Conservation (phyloP, 2,329 filamentous ascomycete species). For the Sporothrix luriei region DNA sequence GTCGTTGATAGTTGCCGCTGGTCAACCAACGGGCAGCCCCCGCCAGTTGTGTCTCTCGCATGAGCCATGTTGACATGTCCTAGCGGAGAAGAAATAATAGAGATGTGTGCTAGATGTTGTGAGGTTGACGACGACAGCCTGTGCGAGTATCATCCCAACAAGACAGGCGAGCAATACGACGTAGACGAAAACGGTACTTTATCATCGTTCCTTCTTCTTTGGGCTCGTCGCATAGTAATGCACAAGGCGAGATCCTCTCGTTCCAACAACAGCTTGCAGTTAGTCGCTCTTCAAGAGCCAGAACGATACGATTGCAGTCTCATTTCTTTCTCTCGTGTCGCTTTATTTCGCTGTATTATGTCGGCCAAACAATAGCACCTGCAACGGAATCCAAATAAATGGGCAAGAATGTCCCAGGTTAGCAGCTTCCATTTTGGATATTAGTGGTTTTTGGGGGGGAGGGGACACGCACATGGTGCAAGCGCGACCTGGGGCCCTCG, state of each 20-base stretch:
- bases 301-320: not conserved
- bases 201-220: conserved; percentile 4
- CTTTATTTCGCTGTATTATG: not conserved
- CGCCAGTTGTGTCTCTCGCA: not conserved
- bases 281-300: not conserved
- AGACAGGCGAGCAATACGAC: not conserved
- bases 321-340: not conserved
- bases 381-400: conserved; percentile 1
- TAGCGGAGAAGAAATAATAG: conserved; percentile 1
- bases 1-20: not conserved
- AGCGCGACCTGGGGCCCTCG: not conserved
- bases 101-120: not conserved
- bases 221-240: not conserved
- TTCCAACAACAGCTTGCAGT: not conserved
- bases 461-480: not conserved
- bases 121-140: conserved; percentile 2
- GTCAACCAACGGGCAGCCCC: not conserved
- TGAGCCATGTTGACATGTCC: not conserved
- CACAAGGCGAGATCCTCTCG: not conserved
- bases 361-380: not conserved
- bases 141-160: not conserved
- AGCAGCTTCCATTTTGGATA: conserved; percentile 9
- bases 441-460: conserved; percentile 19
- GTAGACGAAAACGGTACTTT: not conserved
- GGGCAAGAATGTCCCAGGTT: not conserved